Conservation (phyloP, 2,329 filamentous ascomycete species). For the Cercospora berteroae region DNA sequence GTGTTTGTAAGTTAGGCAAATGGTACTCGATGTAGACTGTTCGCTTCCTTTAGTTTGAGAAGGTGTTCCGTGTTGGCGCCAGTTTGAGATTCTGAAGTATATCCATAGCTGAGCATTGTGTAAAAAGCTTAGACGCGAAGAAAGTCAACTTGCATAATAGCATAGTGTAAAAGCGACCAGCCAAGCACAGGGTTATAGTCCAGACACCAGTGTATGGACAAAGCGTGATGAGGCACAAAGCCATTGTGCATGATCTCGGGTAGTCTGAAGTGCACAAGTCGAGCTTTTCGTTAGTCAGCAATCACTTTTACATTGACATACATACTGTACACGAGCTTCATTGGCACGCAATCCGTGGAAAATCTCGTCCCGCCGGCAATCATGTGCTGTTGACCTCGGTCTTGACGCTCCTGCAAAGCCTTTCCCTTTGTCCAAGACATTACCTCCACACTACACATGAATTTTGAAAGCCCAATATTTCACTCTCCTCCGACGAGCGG, state of each 20-base stretch:
- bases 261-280: background rate
- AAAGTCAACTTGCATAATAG: background rate
- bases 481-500: slow-evolving; percentile 7
- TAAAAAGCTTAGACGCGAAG: background rate
- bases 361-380: background rate
- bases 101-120: background rate
- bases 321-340: background rate
- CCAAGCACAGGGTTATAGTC: background rate
- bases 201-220: background rate
- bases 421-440: background rate
- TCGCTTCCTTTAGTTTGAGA: background rate
- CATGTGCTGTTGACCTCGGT: background rate
- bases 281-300: background rate
- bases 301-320: background rate
- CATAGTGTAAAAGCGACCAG: background rate
- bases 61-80: background rate
- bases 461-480: background rate
- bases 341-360: background rate
- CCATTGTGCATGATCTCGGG: background rate
- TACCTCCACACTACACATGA: background rate
- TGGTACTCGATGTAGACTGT: background rate
- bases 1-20: background rate
- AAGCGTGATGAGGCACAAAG: background rate
- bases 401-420: background rate
- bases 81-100: background rate